A percentile compares a stretch with the other conserved stretches of the same genome.
phyloP scores from a whole-genome alignment of 306 rosid species.

The Carpinus viminea region DNA sequence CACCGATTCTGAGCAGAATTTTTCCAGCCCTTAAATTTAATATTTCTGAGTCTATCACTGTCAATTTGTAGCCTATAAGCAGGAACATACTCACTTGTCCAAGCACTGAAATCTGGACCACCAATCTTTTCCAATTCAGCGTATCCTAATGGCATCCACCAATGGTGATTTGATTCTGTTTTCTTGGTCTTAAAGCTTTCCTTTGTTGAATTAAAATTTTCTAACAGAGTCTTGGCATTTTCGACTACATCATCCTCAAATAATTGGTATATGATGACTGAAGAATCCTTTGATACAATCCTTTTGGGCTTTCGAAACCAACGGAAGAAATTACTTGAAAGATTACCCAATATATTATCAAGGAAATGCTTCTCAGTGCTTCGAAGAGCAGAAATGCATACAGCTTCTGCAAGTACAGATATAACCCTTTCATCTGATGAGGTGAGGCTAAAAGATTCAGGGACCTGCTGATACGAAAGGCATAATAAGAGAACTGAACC shows the following conservation, averaged over 20 bases:
- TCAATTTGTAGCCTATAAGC: slow-evolving; percentile 78
- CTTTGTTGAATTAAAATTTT: slow-evolving; percentile 54
- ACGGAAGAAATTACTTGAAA: slow-evolving; percentile 41
- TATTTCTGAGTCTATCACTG: slow-evolving; percentile 40
- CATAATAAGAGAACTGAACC: slow-evolving; percentile 87
- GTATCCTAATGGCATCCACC: slow-evolving; percentile 71
- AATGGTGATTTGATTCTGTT: slow-evolving; percentile 37
- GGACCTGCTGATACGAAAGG: slow-evolving; percentile 89
- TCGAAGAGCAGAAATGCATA: slow-evolving; percentile 73
- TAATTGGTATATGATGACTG: slow-evolving; percentile 58
- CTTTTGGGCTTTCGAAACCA: slow-evolving; percentile 65
- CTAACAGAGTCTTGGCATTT: slow-evolving; percentile 66
- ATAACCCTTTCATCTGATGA: slow-evolving; percentile 60
- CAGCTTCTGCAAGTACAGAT: slow-evolving; percentile 75
- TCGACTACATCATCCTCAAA: slow-evolving; percentile 79
- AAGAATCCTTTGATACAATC: slow-evolving; percentile 66
- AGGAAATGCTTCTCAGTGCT: slow-evolving; percentile 61
- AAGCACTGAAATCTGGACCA: slow-evolving; percentile 76
- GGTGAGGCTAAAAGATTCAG: slow-evolving; percentile 69
- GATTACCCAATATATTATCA: slow-evolving; percentile 45
- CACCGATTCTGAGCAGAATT: slow-evolving; percentile 59
- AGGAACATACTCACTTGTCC: slow-evolving; percentile 83
- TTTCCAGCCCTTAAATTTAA: slow-evolving; percentile 79
- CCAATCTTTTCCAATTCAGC: slow-evolving; percentile 79
- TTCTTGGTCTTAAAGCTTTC: slow-evolving; percentile 37